Base-by-base conservation (phyloP, 441 rosid genomes). In the Rhodomyrtus psidioides region DNA sequence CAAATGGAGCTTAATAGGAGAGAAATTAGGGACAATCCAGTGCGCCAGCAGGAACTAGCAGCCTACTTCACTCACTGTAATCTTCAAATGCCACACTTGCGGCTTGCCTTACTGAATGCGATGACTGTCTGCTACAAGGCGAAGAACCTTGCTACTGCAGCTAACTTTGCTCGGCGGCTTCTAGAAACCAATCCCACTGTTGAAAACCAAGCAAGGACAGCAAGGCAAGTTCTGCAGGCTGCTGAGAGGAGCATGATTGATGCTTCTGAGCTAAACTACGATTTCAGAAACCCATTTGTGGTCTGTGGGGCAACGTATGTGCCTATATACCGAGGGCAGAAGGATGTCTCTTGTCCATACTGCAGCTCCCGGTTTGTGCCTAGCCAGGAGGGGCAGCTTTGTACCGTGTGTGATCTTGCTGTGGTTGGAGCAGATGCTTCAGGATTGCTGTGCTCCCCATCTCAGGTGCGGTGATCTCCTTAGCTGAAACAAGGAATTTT, bases 11-110 rank as follows among this genome's bases (percentile, higher is more conserved):
- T 94, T 39, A 91, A 90, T 86, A 91, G 96, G 88, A 93, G 94
- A 88, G 96, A 95, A 83, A 46, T 92, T 81, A 94, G 82, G 92
- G 96, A 90, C 79, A 82, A 95, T 85, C 94, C 93, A 3, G 87
- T 89, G 5, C 92, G 96, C 82, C 98, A 95, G 85, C 97, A 93
- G 91, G 98, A 95, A 91, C 97, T 95, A 17, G 98, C 98, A 23
- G 97, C 98, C 82, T 96, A 96, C 90, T 95, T 96, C 92, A 95
- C 99, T 57, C 95, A 96, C 89, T 94, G 97, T 90, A 93, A 91
- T 86, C 97, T 96, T 88, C 97, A 94, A 87, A 54, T 86, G 87
- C 96, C 98, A 79, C 99, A 96, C 89, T 81, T 91, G 34, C 88
- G 97, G 90, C 94, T 96, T 4, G 99, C 98, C 21, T 87, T 94